These are phyloP conservation scores for Solanum etuberosum DNA, from an alignment of 257 asterid species.

Conservation along the genomic window DNA sequence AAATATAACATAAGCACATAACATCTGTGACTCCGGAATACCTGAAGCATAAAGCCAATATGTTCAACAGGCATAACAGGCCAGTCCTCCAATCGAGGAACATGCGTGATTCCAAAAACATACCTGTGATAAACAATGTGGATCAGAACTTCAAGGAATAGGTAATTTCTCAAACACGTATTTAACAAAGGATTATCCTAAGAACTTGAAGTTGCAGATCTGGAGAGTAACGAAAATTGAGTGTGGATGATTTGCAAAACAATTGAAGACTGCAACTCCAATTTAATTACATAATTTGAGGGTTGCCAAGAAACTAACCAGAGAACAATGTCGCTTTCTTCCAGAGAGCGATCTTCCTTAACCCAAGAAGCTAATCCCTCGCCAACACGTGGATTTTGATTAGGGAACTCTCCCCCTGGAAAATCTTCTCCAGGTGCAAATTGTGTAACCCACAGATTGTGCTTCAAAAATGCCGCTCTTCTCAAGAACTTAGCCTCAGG, in stretches of 20 bases:
- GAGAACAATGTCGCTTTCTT: constrained; percentile 82
- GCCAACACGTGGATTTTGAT: constrained; percentile 94
- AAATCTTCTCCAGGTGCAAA: constrained; percentile 85
- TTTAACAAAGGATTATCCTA: not conserved
- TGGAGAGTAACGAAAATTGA: not conserved
- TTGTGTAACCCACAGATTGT: constrained; percentile 91
- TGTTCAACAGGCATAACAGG: constrained; percentile 97
- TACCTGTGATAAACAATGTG: constrained; percentile 40
- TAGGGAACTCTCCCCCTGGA: constrained; percentile 98
- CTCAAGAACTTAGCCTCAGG: constrained; percentile 89
- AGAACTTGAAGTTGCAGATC: not conserved
- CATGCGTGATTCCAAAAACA: constrained; percentile 91
- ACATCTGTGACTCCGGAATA: not conserved
- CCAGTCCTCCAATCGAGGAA: constrained; percentile 96
- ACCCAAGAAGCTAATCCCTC: constrained; percentile 97
- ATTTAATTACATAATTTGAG: not conserved
- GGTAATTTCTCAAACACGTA: not conserved
- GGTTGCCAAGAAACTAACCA: constrained; percentile 40
- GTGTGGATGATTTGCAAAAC: not conserved
- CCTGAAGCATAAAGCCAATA: constrained; percentile 93
- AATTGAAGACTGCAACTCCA: not conserved
- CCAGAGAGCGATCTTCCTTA: constrained; percentile 70
- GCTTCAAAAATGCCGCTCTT: constrained; percentile 91
- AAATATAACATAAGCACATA: not conserved
- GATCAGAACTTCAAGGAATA: not conserved